Evolutionary conservation across 108 stramenopile species (phyloP).

Genomic region (Cyclotella cryptica): DNA sequence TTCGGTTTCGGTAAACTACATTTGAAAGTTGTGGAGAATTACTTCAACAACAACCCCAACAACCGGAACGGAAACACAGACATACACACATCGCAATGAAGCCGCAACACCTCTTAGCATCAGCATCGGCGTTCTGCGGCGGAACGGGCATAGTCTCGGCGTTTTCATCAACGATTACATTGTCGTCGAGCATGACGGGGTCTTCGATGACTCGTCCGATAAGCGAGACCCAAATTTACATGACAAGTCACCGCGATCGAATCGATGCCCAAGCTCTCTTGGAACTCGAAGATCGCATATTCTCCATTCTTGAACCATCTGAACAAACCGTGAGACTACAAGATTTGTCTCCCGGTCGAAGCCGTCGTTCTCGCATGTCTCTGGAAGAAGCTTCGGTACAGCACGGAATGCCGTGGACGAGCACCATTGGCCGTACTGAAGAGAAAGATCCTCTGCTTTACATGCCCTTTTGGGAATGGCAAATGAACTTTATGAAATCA

Average conservation of each 20-base stretch:
- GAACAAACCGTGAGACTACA: not conserved
- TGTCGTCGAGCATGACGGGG: not conserved
- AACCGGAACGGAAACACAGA: not conserved
- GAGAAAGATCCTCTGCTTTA: slow-evolving; percentile 70
- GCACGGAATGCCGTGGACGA: slow-evolving; percentile 87
- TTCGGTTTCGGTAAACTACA: not conserved
- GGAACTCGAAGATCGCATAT: slow-evolving; percentile 35
- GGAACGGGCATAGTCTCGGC: not conserved
- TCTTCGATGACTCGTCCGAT: not conserved
- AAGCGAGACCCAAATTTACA: not conserved
- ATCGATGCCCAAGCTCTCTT: slow-evolving; percentile 22
- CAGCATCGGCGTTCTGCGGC: slow-evolving; percentile 15
- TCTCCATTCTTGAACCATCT: slow-evolving; percentile 3
- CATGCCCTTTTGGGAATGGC: slow-evolving; percentile 93
- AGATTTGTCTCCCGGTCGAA: slow-evolving; percentile 39
- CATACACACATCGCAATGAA: slow-evolving; percentile 12
- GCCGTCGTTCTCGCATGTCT: slow-evolving; percentile 25
- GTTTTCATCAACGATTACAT: slow-evolving; percentile 21
- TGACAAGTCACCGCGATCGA: slow-evolving; percentile 4
- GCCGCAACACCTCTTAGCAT: slow-evolving; percentile 36
- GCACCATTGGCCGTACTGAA: slow-evolving; percentile 65
- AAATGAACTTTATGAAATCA: slow-evolving; percentile 79
- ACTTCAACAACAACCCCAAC: not conserved
- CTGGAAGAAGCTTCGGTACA: slow-evolving; percentile 59
- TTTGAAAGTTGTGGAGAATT: too few species aligned